These are phyloP conservation scores for Ophiostoma novo-ulmi DNA, from an alignment of 2,329 filamentous ascomycete species.

Conservation along the genomic window DNA sequence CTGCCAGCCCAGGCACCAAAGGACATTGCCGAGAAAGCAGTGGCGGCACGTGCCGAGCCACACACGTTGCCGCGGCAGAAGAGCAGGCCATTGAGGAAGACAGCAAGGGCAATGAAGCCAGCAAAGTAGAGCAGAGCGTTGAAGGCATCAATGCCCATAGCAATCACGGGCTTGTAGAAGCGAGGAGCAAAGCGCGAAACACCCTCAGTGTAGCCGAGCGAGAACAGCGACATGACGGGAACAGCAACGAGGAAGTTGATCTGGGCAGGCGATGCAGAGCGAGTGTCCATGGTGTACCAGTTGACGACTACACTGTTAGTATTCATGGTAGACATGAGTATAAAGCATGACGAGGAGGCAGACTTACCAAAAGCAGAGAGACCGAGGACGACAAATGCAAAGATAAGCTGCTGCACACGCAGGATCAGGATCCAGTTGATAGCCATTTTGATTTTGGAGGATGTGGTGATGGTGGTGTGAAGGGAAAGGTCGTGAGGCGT, in stretches of 20 bases:
- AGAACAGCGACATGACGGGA: conserved; percentile 50
- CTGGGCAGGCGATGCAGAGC: conserved; percentile 49
- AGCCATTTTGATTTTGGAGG: conserved; percentile 35
- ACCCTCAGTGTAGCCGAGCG: conserved; percentile 50
- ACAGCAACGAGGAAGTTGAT: conserved; percentile 55
- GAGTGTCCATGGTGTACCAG: conserved; percentile 55
- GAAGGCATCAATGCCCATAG: conserved; percentile 45
- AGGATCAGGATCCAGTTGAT: conserved; percentile 39
- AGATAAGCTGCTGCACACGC: conserved; percentile 43
- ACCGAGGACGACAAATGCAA: conserved; percentile 44
- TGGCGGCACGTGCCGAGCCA: conserved; percentile 49
- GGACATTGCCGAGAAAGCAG: conserved; percentile 50
- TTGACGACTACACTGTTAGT: conserved; percentile 45
- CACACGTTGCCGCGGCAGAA: conserved; percentile 57
- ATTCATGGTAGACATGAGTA: not conserved
- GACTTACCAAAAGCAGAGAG: conserved; percentile 47
- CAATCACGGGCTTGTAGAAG: conserved; percentile 45
- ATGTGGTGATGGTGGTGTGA: not conserved
- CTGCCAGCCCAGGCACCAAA: conserved; percentile 52
- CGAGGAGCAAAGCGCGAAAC: conserved; percentile 43
- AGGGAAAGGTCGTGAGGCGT: not conserved
- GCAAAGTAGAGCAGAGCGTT: conserved; percentile 56
- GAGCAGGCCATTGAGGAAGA: conserved; percentile 51
- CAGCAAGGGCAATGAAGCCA: conserved; percentile 54
- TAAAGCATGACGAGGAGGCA: not conserved